Evolutionary conservation across 208 protist species (phyloP).

Genomic region (Leishmania martiniquensis): DNA sequence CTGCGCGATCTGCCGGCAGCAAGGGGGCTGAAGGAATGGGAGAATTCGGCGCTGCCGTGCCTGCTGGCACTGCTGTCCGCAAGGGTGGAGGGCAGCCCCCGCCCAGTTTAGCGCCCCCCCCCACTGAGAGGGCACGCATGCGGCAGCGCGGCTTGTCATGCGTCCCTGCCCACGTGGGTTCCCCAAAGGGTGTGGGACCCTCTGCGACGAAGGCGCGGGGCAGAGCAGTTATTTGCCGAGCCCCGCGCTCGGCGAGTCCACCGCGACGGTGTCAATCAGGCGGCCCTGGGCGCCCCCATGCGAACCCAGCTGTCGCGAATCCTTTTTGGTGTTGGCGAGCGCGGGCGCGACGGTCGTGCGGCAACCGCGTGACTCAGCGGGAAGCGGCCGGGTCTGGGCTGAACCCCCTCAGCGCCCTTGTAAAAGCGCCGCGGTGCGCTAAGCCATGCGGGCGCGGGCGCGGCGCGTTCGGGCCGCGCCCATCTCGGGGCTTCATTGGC

Average conservation of each 20-base stretch:
- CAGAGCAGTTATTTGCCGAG: neutral
- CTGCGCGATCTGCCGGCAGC: too few species aligned
- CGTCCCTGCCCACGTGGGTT: neutral
- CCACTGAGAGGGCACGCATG: neutral
- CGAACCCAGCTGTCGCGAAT: neutral
- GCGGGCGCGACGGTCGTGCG: neutral
- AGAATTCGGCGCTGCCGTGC: too few species aligned
- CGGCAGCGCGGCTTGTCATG: neutral
- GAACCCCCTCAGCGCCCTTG: neutral
- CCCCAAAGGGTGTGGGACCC: too few species aligned
- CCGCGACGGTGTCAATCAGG: too few species aligned
- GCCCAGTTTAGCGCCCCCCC: neutral
- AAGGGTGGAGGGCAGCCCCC: neutral
- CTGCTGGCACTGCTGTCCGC: too few species aligned
- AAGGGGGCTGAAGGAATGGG: too few species aligned
- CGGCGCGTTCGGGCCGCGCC: neutral
- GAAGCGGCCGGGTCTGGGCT: neutral
- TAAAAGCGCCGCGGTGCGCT: neutral
- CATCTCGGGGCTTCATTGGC: neutral
- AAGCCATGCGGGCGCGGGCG: neutral
- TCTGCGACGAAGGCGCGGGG: neutral
- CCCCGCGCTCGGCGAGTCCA: too few species aligned
- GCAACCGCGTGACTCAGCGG: neutral
- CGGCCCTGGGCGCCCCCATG: neutral
- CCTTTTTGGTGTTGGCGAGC: too few species aligned